phyloP scores from a whole-genome alignment of 2,329 filamentous ascomycete species.

The Beauveria medogensis region DNA sequence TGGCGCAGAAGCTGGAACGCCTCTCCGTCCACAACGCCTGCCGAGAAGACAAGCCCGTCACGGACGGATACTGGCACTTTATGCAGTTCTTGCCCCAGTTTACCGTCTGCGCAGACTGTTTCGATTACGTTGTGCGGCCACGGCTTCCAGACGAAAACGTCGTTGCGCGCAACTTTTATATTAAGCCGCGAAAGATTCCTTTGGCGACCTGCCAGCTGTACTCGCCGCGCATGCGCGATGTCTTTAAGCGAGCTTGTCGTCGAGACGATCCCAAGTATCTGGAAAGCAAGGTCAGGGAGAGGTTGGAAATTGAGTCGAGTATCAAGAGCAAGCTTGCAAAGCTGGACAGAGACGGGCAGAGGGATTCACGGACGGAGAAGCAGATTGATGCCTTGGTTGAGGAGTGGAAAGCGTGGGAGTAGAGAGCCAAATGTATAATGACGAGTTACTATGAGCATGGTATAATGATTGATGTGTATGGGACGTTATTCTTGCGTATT shows the following conservation, averaged over 20 bases:
- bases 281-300: constrained; percentile 45
- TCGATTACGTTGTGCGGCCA: constrained; percentile 69
- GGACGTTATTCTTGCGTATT: background rate
- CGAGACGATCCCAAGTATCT: constrained; percentile 61
- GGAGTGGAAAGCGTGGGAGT: constrained; percentile 53
- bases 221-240: constrained; percentile 65
- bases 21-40: constrained; percentile 56
- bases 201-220: constrained; percentile 69
- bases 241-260: constrained; percentile 60
- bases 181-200: constrained; percentile 46
- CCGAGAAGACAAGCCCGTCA: constrained; percentile 51
- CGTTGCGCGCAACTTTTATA: constrained; percentile 59
- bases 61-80: constrained; percentile 65
- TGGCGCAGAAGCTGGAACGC: constrained; percentile 56
- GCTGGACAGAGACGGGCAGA: constrained; percentile 29
- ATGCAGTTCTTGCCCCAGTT: constrained; percentile 69
- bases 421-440: background rate
- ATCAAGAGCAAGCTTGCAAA: constrained; percentile 46
- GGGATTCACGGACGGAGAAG: constrained; percentile 30
- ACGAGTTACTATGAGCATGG: background rate
- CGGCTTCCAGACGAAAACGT: constrained; percentile 43
- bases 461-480: background rate
- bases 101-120: constrained; percentile 83
- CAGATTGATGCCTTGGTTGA: constrained; percentile 41
- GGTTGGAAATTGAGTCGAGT: constrained; percentile 51